Evolutionary conservation across 2,329 filamentous ascomycete genomes (phyloP).

Genomic region (Scedosporium minutisporum): DNA sequence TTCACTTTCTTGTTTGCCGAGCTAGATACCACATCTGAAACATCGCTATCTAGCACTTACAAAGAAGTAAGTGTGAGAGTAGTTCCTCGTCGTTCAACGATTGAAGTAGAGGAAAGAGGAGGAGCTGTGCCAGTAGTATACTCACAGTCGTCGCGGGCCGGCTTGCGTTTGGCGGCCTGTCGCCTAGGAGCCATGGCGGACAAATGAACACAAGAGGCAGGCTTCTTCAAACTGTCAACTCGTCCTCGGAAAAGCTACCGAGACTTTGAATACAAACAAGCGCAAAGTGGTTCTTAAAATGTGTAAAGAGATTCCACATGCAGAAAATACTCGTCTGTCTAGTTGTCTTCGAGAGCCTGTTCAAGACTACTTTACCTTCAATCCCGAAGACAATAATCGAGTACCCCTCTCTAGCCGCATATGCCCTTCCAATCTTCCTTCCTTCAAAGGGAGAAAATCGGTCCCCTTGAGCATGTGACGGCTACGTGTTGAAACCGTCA

Average conservation of each 20-base stretch:
- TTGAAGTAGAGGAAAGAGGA: background rate
- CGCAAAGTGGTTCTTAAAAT: too few species aligned
- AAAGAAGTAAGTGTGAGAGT: background rate
- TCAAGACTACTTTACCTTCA: background rate
- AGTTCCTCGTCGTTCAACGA: background rate
- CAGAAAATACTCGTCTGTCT: too few species aligned
- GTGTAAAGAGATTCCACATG: too few species aligned
- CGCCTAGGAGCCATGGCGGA: conserved; percentile 4
- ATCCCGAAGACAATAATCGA: background rate
- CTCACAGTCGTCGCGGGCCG: background rate
- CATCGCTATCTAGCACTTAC: background rate
- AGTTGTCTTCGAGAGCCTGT: too few species aligned
- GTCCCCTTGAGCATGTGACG: too few species aligned
- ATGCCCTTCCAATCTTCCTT: background rate
- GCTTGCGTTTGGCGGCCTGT: conserved; percentile 2
- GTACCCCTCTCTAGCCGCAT: background rate
- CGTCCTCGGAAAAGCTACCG: too few species aligned
- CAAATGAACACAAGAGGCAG: conserved; percentile 4
- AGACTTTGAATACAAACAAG: too few species aligned
- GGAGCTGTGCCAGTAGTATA: background rate
- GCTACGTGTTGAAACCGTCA: too few species aligned
- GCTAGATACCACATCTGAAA: background rate
- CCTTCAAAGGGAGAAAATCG: background rate
- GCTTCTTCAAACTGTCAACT: too few species aligned
- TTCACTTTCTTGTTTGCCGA: conserved; percentile 6